Conservation (phyloP, 108 stramenopile species). For the Cylindrotheca fusiformis region DNA sequence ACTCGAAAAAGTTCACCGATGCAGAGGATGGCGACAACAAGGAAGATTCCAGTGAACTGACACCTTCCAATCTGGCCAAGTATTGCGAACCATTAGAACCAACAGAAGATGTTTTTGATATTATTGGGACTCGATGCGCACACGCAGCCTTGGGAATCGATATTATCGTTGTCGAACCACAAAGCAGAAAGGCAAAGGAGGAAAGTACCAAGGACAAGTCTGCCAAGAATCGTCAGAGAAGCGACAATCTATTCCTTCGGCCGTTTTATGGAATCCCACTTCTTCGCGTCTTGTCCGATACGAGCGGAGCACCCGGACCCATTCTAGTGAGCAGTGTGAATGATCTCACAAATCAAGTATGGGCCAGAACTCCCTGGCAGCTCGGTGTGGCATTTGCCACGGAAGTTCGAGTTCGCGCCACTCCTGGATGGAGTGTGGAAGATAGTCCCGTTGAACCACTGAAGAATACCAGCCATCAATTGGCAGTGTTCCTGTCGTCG, state of each 20-base stretch:
- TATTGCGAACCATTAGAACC: constrained; percentile 11
- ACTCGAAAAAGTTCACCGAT: background rate
- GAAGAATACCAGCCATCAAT: constrained; percentile 10
- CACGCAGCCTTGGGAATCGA: constrained; percentile 48
- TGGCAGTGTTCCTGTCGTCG: constrained; percentile 24
- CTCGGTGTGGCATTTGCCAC: constrained; percentile 31
- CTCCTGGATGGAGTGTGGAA: constrained; percentile 45
- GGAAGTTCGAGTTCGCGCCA: constrained; percentile 37
- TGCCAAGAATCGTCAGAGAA: background rate
- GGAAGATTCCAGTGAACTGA: constrained; percentile 29
- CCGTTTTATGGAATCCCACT: constrained; percentile 39
- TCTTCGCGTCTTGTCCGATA: constrained; percentile 31
- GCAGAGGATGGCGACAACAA: background rate
- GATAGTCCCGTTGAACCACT: constrained; percentile 15
- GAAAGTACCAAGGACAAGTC: background rate
- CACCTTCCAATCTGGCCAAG: constrained; percentile 17
- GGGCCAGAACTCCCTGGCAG: constrained; percentile 30
- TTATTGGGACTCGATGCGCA: constrained; percentile 36
- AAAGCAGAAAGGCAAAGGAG: constrained; percentile 10
- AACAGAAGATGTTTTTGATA: constrained; percentile 26
- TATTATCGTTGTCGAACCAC: constrained; percentile 27
- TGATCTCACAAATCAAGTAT: constrained; percentile 25
- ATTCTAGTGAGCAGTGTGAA: constrained; percentile 25
- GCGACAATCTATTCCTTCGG: too few relatives aligned
- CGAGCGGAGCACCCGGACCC: constrained; percentile 50